Evolutionary conservation across 2,329 filamentous ascomycete genomes (phyloP).

Genomic region (Colletotrichum ledebouriae): DNA sequence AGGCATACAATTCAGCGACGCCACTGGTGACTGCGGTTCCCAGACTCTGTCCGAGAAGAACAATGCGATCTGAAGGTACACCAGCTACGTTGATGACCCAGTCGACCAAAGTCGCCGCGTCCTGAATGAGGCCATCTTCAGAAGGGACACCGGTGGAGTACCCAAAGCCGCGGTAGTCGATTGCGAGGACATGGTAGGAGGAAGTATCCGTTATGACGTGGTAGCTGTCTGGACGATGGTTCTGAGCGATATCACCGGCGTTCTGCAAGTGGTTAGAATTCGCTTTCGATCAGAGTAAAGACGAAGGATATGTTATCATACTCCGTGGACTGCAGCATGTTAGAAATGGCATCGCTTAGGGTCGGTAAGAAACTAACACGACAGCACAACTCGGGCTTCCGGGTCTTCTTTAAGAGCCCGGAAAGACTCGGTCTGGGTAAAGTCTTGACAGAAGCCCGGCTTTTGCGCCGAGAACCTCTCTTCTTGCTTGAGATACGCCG

Average conservation of each 20-base stretch:
- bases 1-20: constrained; percentile 77
- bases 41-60: constrained; percentile 87
- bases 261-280: constrained; percentile 66
- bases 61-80: constrained; percentile 78
- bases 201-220: constrained; percentile 81
- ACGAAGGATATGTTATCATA: constrained; percentile 54
- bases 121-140: constrained; percentile 84
- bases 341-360: neutral
- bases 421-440: constrained; percentile 71
- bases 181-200: constrained; percentile 83
- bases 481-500: constrained; percentile 81
- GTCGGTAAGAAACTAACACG: constrained; percentile 54
- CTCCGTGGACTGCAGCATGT: constrained; percentile 69
- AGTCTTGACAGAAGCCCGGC: constrained; percentile 64
- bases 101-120: constrained; percentile 79
- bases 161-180: constrained; percentile 93
- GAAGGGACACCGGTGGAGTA: constrained; percentile 83
- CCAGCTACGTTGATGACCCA: constrained; percentile 76
- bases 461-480: constrained; percentile 67
- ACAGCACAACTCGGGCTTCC: constrained; percentile 72
- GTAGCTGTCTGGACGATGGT: constrained; percentile 81
- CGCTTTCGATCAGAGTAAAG: constrained; percentile 23
- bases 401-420: constrained; percentile 73
- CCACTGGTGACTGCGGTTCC: constrained; percentile 87
- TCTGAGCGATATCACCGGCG: constrained; percentile 86